These are phyloP conservation scores for Penicillium bovifimosum DNA, from an alignment of 495 filamentous ascomycete species.

Conservation along the genomic window DNA sequence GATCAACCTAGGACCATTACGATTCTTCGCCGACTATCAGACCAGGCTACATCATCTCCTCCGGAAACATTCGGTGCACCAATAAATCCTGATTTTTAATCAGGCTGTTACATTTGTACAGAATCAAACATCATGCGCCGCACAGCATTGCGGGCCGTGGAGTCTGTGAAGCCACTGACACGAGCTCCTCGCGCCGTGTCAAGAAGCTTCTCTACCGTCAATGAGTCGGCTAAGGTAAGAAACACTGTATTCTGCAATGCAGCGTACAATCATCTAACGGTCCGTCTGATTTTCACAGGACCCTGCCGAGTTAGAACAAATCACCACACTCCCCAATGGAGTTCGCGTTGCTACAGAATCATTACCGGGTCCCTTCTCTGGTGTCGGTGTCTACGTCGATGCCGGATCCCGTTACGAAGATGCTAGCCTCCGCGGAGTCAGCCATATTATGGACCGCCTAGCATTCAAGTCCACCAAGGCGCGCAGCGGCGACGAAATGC, in stretches of 20 bases:
- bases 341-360: slow-evolving; percentile 93
- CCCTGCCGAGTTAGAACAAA: slow-evolving; percentile 77
- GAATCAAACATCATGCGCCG: slow-evolving; percentile 35
- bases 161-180: slow-evolving; percentile 38
- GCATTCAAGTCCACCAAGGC: slow-evolving; percentile 89
- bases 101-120: slow-evolving; percentile 1
- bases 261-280: not conserved
- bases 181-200: slow-evolving; percentile 37
- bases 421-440: slow-evolving; percentile 76
- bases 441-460: slow-evolving; percentile 91
- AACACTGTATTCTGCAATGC: not conserved
- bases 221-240: slow-evolving; percentile 38
- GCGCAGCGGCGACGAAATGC: slow-evolving; percentile 73
- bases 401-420: slow-evolving; percentile 94
- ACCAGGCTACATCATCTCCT: slow-evolving; percentile 5
- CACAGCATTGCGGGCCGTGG: slow-evolving; percentile 42
- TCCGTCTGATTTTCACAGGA: slow-evolving; percentile 51
- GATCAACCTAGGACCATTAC: slow-evolving; percentile 20
- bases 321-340: slow-evolving; percentile 90
- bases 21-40: slow-evolving; percentile 21
- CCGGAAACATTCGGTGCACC: slow-evolving; percentile 10
- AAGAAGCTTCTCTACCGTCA: slow-evolving; percentile 40
- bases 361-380: slow-evolving; percentile 90
- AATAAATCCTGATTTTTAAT: not conserved
- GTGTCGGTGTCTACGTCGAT: slow-evolving; percentile 94